Conservation (phyloP, 2,329 filamentous ascomycete species). For the Tolypocladium paradoxum region DNA sequence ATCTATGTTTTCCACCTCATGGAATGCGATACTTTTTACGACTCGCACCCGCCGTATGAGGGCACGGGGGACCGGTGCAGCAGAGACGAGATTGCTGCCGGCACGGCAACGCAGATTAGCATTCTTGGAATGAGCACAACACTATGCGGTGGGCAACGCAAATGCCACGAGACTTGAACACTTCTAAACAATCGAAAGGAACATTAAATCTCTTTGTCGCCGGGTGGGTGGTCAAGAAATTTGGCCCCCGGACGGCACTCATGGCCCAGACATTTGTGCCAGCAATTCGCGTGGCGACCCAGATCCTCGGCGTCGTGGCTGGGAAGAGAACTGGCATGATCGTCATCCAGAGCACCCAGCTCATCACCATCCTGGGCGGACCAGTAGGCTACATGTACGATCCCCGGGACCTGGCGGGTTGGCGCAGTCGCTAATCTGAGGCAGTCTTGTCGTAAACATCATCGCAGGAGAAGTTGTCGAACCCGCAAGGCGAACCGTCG, state of each 20-base stretch:
- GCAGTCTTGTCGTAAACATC: slow-evolving; percentile 52
- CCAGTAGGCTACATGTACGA: slow-evolving; percentile 55
- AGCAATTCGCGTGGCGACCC: slow-evolving; percentile 49
- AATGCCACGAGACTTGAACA: neutral
- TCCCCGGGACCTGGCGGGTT: neutral
- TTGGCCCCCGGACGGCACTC: slow-evolving; percentile 53
- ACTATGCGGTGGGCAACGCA: slow-evolving; percentile 39
- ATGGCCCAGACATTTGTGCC: slow-evolving; percentile 54
- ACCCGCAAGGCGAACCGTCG: slow-evolving; percentile 47
- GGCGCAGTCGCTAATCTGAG: neutral
- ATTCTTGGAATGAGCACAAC: slow-evolving; percentile 58
- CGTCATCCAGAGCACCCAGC: slow-evolving; percentile 56
- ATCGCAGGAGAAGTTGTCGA: slow-evolving; percentile 55
- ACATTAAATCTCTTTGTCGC: slow-evolving; percentile 57
- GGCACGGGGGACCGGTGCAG: slow-evolving; percentile 44
- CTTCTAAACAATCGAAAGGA: slow-evolving; percentile 6
- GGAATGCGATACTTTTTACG: slow-evolving; percentile 62
- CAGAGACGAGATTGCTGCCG: slow-evolving; percentile 50
- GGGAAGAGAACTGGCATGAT: slow-evolving; percentile 54
- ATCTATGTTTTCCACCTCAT: slow-evolving; percentile 61
- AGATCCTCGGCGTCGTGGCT: slow-evolving; percentile 52
- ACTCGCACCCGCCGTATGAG: slow-evolving; percentile 38
- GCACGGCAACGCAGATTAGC: slow-evolving; percentile 52
- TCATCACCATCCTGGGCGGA: slow-evolving; percentile 58
- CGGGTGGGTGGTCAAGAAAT: slow-evolving; percentile 54